A percentile compares a stretch with the other conserved stretches of the same genome.
Evolutionary conservation across 2,329 filamentous ascomycete species (phyloP).

Genomic region (Fusarium vanettenii): DNA sequence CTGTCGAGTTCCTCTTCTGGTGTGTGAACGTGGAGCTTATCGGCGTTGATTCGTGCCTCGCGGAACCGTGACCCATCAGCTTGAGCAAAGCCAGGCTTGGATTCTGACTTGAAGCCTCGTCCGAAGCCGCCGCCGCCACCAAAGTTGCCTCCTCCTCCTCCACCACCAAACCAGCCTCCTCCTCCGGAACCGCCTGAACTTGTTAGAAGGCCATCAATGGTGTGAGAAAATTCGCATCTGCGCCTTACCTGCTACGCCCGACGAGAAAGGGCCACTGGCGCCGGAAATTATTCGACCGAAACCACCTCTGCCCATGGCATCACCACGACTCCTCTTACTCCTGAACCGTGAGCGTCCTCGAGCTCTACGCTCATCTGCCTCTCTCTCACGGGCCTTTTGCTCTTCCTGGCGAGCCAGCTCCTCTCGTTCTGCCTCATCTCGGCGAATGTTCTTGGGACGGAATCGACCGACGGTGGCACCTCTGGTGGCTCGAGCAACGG

Average conservation of each 20-base stretch:
- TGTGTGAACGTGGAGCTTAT: conserved; percentile 61
- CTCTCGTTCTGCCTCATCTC: conserved; percentile 63
- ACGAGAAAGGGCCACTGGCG: conserved; percentile 55
- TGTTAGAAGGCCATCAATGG: conserved; percentile 10
- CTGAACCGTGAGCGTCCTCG: conserved; percentile 54
- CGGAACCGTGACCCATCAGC: conserved; percentile 45
- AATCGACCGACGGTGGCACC: conserved; percentile 55
- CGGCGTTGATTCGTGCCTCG: conserved; percentile 66
- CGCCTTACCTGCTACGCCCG: conserved; percentile 44
- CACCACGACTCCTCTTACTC: conserved; percentile 57
- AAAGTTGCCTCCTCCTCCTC: conserved; percentile 33
- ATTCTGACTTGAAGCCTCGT: conserved; percentile 48
- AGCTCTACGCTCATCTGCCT: conserved; percentile 53
- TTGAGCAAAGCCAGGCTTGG: conserved; percentile 53
- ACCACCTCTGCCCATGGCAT: conserved; percentile 57
- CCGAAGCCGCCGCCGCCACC: conserved; percentile 46
- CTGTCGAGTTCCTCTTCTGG: conserved; percentile 58
- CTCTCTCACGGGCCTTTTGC: conserved; percentile 55
- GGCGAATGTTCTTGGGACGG: conserved; percentile 60
- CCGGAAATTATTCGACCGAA: conserved; percentile 49
- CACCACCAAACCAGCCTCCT: conserved; percentile 46
- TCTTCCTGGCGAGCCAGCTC: conserved; percentile 58
- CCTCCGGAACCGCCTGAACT: conserved; percentile 31
- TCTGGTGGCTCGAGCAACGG: conserved; percentile 50
- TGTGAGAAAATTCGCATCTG: background rate